These are phyloP conservation scores for Dothistroma septosporum DNA, from an alignment of 2,329 filamentous ascomycete genomes.

Conservation along the genomic window DNA sequence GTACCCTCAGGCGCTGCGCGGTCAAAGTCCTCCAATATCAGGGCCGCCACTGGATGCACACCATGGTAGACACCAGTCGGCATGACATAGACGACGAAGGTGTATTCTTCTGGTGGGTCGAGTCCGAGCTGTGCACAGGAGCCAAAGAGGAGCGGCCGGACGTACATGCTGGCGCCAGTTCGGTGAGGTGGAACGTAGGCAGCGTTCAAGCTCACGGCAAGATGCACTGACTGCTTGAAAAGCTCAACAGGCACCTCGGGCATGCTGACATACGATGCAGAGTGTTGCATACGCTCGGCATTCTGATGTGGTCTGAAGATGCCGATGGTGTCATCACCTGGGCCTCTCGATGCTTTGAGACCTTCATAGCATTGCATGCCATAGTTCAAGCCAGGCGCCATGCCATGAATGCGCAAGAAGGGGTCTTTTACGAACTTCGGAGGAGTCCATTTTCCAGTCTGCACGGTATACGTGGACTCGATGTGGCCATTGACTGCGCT, in stretches of 20 bases:
- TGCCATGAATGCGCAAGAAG: constrained; percentile 84
- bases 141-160: constrained; percentile 84
- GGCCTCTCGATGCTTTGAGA: constrained; percentile 89
- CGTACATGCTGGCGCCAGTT: constrained; percentile 87
- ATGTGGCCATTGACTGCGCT: constrained; percentile 85
- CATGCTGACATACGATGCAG: constrained; percentile 76
- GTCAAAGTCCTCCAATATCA: constrained; percentile 91
- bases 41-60: constrained; percentile 74
- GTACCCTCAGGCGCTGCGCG: constrained; percentile 87
- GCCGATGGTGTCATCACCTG: constrained; percentile 64
- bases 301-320: constrained; percentile 88
- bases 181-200: constrained; percentile 85
- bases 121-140: constrained; percentile 82
- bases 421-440: constrained; percentile 79
- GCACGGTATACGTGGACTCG: constrained; percentile 74
- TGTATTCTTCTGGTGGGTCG: constrained; percentile 85
- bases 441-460: constrained; percentile 70
- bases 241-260: constrained; percentile 71
- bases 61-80: constrained; percentile 95
- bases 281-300: constrained; percentile 77
- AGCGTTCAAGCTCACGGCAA: constrained; percentile 83
- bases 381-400: constrained; percentile 94
- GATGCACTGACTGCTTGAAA: constrained; percentile 71
- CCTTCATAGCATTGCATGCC: constrained; percentile 97
- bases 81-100: constrained; percentile 82